These are phyloP conservation scores for Penicillium polonicum DNA, from an alignment of 2,329 filamentous ascomycete species.

Conservation along the genomic window DNA sequence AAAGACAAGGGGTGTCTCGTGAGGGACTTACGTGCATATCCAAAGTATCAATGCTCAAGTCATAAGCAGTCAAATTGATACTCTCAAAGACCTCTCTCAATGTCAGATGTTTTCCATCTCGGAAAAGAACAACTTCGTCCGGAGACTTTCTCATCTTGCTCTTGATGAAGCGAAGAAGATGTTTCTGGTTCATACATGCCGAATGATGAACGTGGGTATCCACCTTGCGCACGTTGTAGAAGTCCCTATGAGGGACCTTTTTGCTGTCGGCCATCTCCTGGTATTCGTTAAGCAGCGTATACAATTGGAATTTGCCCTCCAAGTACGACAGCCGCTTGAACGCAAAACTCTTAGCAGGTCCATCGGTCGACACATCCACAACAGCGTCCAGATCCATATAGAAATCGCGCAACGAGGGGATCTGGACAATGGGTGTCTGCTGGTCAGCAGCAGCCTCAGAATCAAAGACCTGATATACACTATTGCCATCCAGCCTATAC, in stretches of 20 bases:
- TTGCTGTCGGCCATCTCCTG: slow-evolving; percentile 98
- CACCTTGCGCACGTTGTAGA: slow-evolving; percentile 98
- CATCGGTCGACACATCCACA: slow-evolving; percentile 86
- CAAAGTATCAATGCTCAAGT: slow-evolving; percentile 94
- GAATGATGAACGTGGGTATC: slow-evolving; percentile 99
- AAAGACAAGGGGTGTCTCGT: not conserved
- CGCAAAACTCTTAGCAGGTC: slow-evolving; percentile 94
- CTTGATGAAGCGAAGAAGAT: slow-evolving; percentile 96
- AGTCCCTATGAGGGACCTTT: slow-evolving; percentile 94
- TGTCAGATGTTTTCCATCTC: slow-evolving; percentile 89
- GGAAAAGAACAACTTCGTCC: slow-evolving; percentile 86
- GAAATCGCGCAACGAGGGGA: slow-evolving; percentile 92
- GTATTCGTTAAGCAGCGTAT: slow-evolving; percentile 90
- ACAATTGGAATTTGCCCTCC: slow-evolving; percentile 95
- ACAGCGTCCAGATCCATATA: slow-evolving; percentile 92
- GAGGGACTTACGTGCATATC: slow-evolving; percentile 83
- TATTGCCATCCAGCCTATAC: slow-evolving; percentile 76
- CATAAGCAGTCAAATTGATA: slow-evolving; percentile 95
- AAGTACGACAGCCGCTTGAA: slow-evolving; percentile 92
- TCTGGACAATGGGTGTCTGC: slow-evolving; percentile 69
- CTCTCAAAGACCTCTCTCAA: slow-evolving; percentile 92
- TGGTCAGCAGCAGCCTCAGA: slow-evolving; percentile 61
- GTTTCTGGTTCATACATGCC: slow-evolving; percentile 99
- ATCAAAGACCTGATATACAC: slow-evolving; percentile 91
- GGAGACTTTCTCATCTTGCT: slow-evolving; percentile 99